Evolutionary conservation across 257 asterid species (phyloP).

Genomic region (Fraxinus pennsylvanica): DNA sequence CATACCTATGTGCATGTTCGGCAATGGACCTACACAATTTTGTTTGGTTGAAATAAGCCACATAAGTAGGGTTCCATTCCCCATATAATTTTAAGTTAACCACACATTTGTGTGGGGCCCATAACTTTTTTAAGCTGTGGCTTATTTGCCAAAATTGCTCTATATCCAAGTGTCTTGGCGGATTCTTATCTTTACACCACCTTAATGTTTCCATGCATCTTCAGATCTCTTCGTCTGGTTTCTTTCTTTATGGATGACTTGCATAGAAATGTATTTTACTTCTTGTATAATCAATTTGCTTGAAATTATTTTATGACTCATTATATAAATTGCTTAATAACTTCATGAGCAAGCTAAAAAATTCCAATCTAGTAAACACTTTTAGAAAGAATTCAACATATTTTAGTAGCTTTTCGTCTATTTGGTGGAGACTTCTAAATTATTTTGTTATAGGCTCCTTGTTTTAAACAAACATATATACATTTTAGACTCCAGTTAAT

Average conservation of each 20-base stretch:
- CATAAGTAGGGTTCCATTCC: too few species aligned
- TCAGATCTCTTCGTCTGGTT: not conserved
- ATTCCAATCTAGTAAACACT: not conserved
- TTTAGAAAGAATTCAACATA: not conserved
- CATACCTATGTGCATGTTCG: not conserved
- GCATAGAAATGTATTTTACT: not conserved
- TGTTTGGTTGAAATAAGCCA: too few species aligned
- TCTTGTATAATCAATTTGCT: not conserved
- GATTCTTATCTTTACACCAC: not conserved
- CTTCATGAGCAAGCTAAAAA: not conserved
- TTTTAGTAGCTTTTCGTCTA: not conserved
- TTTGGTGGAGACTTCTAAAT: not conserved
- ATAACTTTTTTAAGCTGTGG: too few species aligned
- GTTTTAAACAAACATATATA: not conserved
- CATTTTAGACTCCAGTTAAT: not conserved
- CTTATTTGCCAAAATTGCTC: too few species aligned
- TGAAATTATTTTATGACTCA: not conserved
- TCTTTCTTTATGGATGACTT: not conserved
- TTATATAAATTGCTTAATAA: not conserved
- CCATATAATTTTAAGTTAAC: too few species aligned
- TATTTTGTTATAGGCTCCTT: not conserved
- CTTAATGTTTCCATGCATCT: not conserved
- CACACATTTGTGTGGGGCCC: too few species aligned
- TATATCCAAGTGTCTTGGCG: conserved; percentile 2
- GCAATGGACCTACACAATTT: too few species aligned